Base-by-base conservation (phyloP, 805 yeast species). In the Schizosaccharomyces osmophilus region DNA sequence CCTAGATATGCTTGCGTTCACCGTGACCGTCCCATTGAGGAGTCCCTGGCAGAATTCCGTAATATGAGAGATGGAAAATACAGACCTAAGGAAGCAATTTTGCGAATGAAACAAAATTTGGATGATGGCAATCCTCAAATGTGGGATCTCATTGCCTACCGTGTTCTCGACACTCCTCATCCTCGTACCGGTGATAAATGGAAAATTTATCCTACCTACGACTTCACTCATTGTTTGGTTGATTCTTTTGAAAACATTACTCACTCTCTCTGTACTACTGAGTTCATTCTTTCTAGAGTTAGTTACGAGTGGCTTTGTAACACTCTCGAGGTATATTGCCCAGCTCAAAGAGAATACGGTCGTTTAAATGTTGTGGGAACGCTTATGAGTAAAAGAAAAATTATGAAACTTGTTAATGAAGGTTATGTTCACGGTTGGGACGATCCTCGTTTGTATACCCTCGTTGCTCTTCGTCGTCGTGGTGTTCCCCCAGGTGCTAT, bases 401-500 rank as follows among this genome's bases (percentile, higher is more conserved):
- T 93, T 71, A 94, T 95, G 65, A 85, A 87, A 73, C 78, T 93
- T 66, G 97, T 93, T 26, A 84, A 80, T 62, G 93, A 82, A 32
- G 75, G 78, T 4, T 74, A 78, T 68, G 99, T 93, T 29, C 82
- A 95, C 72, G 96, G 87, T 58, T 93, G 99, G 99, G 94, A 93
- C 73, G 98, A 93, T 73, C 98, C 99, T 68, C 81, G 99, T 69
- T 78, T 93, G 71, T 93, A 82, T 73, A 93, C 99, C 4, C 79
- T 93, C 67, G 98, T 88, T 67, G 61, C 93, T 61, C 82, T 93
- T 64, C 84, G 87, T 70, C 85, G 99, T 72, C 86, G 99, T 71
- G 99, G 99, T 75, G 83, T 93, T 8, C 99, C 99, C 66, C 98
- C 99, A 13, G 97, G 97, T 57, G 97, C 97, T 36, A 87, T 93